Percentiles rank a stretch among this genome's conserved stretches.
Evolutionary conservation across 1,284 basidiomycete genomes (phyloP).

Genomic region (Irpex sp.): DNA sequence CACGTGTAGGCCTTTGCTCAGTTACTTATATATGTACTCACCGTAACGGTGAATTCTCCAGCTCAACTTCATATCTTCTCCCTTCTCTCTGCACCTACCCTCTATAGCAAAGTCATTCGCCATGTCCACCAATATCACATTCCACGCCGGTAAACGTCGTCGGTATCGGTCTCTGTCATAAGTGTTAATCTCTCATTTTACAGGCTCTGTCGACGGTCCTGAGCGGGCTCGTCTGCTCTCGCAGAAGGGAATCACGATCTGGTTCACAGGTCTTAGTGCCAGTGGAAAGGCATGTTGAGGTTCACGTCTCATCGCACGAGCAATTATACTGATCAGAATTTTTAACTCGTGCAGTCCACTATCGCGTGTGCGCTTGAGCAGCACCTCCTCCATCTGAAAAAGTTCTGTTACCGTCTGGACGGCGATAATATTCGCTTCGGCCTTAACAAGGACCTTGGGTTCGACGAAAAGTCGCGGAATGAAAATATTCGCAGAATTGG

Average conservation of each 20-base stretch:
- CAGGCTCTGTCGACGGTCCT: constrained; percentile 68
- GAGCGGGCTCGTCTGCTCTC: constrained; percentile 70
- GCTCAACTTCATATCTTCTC: neutral
- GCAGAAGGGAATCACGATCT: constrained; percentile 88
- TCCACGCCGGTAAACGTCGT: constrained; percentile 53
- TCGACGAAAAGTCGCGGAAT: constrained; percentile 91
- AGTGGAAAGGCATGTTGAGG: constrained; percentile 71
- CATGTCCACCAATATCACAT: constrained; percentile 88
- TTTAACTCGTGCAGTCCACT: constrained; percentile 68
- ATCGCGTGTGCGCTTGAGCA: constrained; percentile 98
- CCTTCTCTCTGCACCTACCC: neutral
- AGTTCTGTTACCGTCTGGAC: constrained; percentile 90
- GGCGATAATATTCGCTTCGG: constrained; percentile 98
- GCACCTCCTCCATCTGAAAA: constrained; percentile 84
- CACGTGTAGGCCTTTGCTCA: constrained; percentile 8
- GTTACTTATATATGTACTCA: constrained; percentile 14
- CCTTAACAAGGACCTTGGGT: constrained; percentile 97
- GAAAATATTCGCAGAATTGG: constrained; percentile 98
- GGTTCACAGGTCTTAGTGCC: constrained; percentile 93
- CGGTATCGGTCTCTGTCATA: neutral
- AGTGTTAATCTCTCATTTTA: too few relatives aligned
- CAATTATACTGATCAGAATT: constrained; percentile 9
- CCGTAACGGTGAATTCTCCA: constrained; percentile 11
- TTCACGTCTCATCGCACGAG: constrained; percentile 13
- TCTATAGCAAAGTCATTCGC: neutral